Conservation (phyloP, 352 stramenopile species). For the Saprolegnia diclina region DNA sequence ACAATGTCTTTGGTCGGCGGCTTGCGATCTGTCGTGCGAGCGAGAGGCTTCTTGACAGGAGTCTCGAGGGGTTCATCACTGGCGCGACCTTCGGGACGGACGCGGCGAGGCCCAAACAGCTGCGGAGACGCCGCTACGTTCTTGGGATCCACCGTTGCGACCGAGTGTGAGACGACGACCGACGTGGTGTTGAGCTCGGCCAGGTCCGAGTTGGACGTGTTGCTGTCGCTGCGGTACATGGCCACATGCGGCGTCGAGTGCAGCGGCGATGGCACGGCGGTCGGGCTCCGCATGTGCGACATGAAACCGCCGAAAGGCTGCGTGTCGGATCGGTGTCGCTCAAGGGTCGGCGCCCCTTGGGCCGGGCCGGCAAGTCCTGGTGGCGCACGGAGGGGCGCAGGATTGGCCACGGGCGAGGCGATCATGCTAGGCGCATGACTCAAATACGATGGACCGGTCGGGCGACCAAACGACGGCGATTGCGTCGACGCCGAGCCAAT, state of each 20-base stretch:
- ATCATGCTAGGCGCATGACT: constrained; percentile 4
- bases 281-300: neutral
- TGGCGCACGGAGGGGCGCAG: constrained; percentile 8
- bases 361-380: constrained; percentile 4
- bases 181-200: constrained; percentile 69
- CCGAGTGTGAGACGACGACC: constrained; percentile 34
- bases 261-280: neutral
- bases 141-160: neutral
- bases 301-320: constrained; percentile 21
- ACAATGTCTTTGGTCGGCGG: neutral
- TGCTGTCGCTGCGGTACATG: neutral
- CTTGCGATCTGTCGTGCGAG: neutral
- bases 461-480: constrained; percentile 6
- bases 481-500: constrained; percentile 13
- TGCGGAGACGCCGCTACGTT: neutral
- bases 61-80: neutral
- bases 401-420: neutral
- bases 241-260: neutral
- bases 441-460: neutral
- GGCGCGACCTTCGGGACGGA: neutral
- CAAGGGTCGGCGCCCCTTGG: neutral
- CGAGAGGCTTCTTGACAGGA: neutral
- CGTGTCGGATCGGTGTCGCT: neutral
- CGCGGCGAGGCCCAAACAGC: neutral
- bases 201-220: constrained; percentile 39